A percentile compares a stretch with the other conserved stretches of the same genome.
Evolutionary conservation across 2,329 filamentous ascomycete species (phyloP).

Genomic region (Stagonosporopsis tanaceti): DNA sequence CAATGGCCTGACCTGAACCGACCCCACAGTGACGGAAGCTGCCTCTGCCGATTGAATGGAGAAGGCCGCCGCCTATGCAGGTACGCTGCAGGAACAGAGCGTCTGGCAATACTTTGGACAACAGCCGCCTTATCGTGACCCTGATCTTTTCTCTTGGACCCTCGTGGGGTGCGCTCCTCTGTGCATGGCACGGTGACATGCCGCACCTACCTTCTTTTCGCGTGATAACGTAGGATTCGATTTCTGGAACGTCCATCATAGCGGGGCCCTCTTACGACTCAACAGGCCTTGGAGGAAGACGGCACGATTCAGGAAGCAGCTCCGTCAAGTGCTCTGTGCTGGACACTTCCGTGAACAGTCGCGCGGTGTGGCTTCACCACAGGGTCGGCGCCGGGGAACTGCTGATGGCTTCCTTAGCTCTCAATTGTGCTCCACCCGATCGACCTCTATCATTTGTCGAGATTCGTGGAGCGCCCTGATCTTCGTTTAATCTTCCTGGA

Average conservation of each 20-base stretch:
- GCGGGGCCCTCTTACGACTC: conserved; percentile 35
- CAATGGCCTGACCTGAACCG: conserved; percentile 35
- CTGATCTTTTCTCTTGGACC: conserved; percentile 8
- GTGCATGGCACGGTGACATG: conserved; percentile 14
- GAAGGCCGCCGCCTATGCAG: conserved; percentile 48
- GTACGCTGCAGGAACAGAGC: conserved; percentile 52
- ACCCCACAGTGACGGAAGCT: conserved; percentile 43
- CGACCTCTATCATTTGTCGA: conserved; percentile 47
- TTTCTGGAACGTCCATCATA: conserved; percentile 47
- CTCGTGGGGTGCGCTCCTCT: conserved; percentile 16
- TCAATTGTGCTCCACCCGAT: conserved; percentile 40
- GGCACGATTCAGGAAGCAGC: conserved; percentile 43
- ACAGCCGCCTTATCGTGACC: conserved; percentile 29
- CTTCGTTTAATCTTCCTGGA: conserved; percentile 40
- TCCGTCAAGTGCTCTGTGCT: conserved; percentile 32
- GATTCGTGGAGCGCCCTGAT: conserved; percentile 45
- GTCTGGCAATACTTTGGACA: conserved; percentile 24
- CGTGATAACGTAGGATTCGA: conserved; percentile 20
- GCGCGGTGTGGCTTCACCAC: conserved; percentile 39
- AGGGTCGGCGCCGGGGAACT: conserved; percentile 49
- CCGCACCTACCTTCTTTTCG: conserved; percentile 15
- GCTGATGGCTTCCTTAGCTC: conserved; percentile 48
- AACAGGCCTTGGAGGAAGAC: conserved; percentile 31
- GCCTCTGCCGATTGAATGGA: conserved; percentile 30
- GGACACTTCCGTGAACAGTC: conserved; percentile 33